Conservation (phyloP, 2,329 filamentous ascomycete genomes). For the Aspergillus quadrilineatus region DNA sequence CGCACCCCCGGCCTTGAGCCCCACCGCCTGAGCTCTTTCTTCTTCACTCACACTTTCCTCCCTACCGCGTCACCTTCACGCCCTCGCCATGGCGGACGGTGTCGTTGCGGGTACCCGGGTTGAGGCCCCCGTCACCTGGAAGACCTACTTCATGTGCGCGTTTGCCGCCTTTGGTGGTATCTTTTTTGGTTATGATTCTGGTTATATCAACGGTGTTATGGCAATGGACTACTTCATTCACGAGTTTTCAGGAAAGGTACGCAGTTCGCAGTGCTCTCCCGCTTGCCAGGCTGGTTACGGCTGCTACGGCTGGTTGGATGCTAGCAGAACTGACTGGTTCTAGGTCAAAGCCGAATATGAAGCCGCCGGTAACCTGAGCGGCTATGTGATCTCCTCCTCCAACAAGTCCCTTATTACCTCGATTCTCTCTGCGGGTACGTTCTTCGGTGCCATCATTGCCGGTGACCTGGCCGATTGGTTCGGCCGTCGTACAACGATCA, state of each 20-base stretch:
- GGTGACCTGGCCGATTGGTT: conserved; percentile 75
- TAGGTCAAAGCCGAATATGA: conserved; percentile 30
- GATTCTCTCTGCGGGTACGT: conserved; percentile 74
- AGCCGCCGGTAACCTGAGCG: conserved; percentile 11
- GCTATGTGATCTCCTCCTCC: conserved; percentile 48
- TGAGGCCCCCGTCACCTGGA: conserved; percentile 58
- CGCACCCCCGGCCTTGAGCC: neutral
- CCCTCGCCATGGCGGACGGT: conserved; percentile 29
- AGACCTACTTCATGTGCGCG: conserved; percentile 61
- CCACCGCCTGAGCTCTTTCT: neutral
- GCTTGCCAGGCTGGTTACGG: neutral
- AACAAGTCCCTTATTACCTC: conserved; percentile 67
- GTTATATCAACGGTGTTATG: conserved; percentile 55
- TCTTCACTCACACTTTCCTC: neutral
- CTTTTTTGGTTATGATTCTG: conserved; percentile 61
- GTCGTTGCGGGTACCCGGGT: conserved; percentile 55
- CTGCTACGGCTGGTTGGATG: neutral
- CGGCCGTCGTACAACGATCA: conserved; percentile 64
- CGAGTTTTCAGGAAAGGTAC: conserved; percentile 35
- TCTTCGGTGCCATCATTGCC: conserved; percentile 74
- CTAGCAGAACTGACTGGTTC: neutral
- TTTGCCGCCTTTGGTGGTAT: conserved; percentile 62
- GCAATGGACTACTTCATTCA: conserved; percentile 52
- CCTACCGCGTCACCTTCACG: neutral
- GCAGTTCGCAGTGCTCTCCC: conserved; percentile 8